Evolutionary conservation across 148 eudicot species (phyloP).

Genomic region (Chenopodium quinoa): DNA sequence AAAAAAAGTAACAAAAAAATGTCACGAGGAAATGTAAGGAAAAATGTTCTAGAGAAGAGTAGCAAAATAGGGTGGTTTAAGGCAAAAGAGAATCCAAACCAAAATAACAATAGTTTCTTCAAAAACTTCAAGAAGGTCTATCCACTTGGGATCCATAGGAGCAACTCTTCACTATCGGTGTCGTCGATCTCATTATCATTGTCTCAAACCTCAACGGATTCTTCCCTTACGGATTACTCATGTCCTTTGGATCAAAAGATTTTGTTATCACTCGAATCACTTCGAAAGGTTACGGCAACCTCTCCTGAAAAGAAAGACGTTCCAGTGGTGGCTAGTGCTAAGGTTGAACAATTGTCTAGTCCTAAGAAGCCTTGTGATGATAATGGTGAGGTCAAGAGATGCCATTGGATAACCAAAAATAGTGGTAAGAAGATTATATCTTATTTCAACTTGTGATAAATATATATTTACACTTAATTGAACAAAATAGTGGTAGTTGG

Average conservation of each 20-base stretch:
- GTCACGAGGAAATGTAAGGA: conserved; percentile 57
- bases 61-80: conserved; percentile 29
- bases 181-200: conserved; percentile 65
- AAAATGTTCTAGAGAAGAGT: conserved; percentile 52
- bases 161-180: conserved; percentile 65
- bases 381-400: conserved; percentile 52
- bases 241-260: conserved; percentile 70
- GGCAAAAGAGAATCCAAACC: conserved; percentile 50
- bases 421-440: conserved; percentile 51
- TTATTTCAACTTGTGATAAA: too few relatives aligned
- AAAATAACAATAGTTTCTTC: conserved; percentile 39
- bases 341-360: conserved; percentile 18
- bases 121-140: conserved; percentile 75
- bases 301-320: conserved; percentile 32
- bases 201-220: conserved; percentile 74
- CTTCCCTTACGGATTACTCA: conserved; percentile 57
- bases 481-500: too few relatives aligned
- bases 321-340: conserved; percentile 7
- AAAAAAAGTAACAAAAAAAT: conserved; percentile 25
- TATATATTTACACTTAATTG: too few relatives aligned
- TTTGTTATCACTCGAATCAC: conserved; percentile 55
- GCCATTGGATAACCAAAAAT: conserved; percentile 86
- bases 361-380: conserved; percentile 20
- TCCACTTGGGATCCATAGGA: conserved; percentile 62
- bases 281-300: conserved; percentile 32